Conservation (phyloP, 1,284 basidiomycete genomes). For the Cystobasidiaceae sp. region DNA sequence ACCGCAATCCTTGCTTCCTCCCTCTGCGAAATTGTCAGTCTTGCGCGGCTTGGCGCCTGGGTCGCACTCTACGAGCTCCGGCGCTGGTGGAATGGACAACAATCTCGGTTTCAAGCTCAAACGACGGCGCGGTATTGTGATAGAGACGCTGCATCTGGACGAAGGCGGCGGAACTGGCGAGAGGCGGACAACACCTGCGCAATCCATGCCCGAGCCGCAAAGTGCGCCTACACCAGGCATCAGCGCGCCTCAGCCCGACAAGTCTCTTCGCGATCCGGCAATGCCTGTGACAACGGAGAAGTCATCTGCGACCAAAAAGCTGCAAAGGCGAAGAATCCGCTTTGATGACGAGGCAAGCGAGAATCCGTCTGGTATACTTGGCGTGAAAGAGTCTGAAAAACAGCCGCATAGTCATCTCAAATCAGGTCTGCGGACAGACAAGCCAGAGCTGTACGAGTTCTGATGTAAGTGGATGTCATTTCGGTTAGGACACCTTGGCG, state of each 20-base stretch:
- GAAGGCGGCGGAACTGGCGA: constrained; percentile 86
- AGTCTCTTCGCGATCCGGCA: no score
- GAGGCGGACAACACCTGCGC: constrained; percentile 61
- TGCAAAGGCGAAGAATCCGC: constrained; percentile 35
- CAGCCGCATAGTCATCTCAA: not conserved
- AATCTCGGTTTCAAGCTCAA: constrained; percentile 93
- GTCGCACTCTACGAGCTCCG: constrained; percentile 53
- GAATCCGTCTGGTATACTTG: constrained; percentile 26
- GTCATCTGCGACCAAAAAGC: constrained; percentile 27
- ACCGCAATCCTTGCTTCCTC: constrained; percentile 61
- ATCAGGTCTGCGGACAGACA: constrained; percentile 44
- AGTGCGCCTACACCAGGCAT: constrained; percentile 4
- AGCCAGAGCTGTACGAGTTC: constrained; percentile 52
- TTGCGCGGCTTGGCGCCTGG: constrained; percentile 57
- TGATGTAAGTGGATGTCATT: no score
- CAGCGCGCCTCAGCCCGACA: constrained; percentile 34
- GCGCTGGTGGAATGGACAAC: constrained; percentile 64
- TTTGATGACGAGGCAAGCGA: constrained; percentile 29
- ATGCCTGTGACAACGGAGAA: no score
- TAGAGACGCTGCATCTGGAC: constrained; percentile 90
- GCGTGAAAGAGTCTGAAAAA: not conserved
- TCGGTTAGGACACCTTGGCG: no score
- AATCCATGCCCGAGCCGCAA: constrained; percentile 27
- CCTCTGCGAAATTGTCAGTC: constrained; percentile 68
- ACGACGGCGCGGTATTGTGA: constrained; percentile 67